Conservation (phyloP, 164 flowering plant species). For the Vitis labrusca region DNA sequence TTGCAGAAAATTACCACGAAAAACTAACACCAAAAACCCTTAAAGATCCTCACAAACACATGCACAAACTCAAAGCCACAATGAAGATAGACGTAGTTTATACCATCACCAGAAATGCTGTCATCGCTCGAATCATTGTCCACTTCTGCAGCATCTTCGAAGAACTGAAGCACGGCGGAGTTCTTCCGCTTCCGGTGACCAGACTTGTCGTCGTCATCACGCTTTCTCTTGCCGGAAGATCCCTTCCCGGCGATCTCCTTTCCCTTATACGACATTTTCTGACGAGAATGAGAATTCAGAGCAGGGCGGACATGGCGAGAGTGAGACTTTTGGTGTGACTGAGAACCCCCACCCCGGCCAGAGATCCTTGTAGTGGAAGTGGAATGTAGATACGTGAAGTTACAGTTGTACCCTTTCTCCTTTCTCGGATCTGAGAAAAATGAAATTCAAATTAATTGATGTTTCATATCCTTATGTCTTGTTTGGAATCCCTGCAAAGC, state of each 20-base stretch:
- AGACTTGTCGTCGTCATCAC: conserved; percentile 31
- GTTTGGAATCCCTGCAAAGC: too few relatives aligned
- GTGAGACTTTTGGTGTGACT: too few relatives aligned
- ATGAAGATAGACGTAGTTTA: not conserved
- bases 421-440: too few relatives aligned
- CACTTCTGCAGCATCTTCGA: conserved; percentile 62
- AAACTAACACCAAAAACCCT: not conserved
- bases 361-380: too few relatives aligned
- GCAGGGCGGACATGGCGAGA: too few relatives aligned
- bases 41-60: not conserved
- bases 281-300: not conserved
- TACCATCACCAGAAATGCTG: conserved; percentile 33
- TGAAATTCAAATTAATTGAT: too few relatives aligned
- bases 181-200: conserved; percentile 39
- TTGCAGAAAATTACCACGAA: not conserved
- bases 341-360: too few relatives aligned
- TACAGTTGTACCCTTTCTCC: too few relatives aligned
- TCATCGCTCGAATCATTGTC: conserved; percentile 38
- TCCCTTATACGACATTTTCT: conserved; percentile 36
- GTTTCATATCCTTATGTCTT: too few relatives aligned
- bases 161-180: conserved; percentile 61
- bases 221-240: conserved; percentile 40
- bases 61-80: not conserved
- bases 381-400: too few relatives aligned
- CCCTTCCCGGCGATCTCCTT: conserved; percentile 35